Evolutionary conservation across 2,329 filamentous ascomycete species (phyloP).

Genomic region (Aspergillus felis): DNA sequence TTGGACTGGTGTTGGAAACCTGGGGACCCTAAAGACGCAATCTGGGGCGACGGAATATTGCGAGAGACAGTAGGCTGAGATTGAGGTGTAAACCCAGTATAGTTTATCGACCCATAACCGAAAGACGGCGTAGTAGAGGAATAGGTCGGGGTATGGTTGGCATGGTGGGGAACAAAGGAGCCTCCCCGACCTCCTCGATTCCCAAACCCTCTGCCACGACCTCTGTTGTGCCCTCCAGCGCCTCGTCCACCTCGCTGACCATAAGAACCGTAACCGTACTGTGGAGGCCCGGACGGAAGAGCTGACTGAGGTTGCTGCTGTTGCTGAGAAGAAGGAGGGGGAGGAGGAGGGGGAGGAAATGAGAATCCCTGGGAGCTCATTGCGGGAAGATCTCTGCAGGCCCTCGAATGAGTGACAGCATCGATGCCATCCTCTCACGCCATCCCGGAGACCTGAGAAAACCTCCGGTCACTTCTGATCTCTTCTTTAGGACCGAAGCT

Average conservation of each 20-base stretch:
- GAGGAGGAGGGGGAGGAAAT: conserved; percentile 45
- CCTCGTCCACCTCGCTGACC: conserved; percentile 25
- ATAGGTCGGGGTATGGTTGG: conserved; percentile 20
- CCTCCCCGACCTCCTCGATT: conserved; percentile 28
- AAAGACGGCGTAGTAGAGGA: conserved; percentile 18
- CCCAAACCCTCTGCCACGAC: conserved; percentile 34
- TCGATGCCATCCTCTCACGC: conserved; percentile 22
- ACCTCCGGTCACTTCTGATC: background rate
- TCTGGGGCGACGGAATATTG: conserved; percentile 22
- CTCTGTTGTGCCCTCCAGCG: conserved; percentile 24
- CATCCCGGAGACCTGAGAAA: conserved; percentile 14
- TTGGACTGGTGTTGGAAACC: conserved; percentile 20
- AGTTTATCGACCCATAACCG: conserved; percentile 27
- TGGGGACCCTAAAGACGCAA: conserved; percentile 19
- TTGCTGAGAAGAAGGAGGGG: conserved; percentile 29
- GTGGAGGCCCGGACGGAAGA: conserved; percentile 15
- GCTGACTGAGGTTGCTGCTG: conserved; percentile 13
- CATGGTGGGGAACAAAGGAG: conserved; percentile 19
- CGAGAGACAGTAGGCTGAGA: conserved; percentile 22
- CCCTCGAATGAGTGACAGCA: conserved; percentile 22
- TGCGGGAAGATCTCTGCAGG: conserved; percentile 19
- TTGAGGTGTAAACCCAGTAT: conserved; percentile 26
- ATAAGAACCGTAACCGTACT: conserved; percentile 25
- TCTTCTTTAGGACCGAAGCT: background rate
- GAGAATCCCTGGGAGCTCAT: conserved; percentile 44